Base-by-base conservation (phyloP, 2,329 filamentous ascomycete genomes). In the Aspergillus viridinutans region DNA sequence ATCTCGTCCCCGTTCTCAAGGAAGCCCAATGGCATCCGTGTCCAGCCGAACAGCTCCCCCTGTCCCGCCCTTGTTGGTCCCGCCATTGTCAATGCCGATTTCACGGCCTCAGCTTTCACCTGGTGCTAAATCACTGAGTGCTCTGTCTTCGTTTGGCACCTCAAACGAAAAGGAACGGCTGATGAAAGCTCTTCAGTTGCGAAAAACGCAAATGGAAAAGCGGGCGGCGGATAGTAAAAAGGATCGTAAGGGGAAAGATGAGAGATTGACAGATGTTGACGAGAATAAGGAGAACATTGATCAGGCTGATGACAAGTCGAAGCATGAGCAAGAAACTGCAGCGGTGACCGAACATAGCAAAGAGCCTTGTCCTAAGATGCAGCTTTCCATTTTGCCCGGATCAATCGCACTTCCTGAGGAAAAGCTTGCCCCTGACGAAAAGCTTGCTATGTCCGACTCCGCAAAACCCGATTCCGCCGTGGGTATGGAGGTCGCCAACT, bases 121-220 rank as follows among this genome's bases (percentile, higher is more conserved):
- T 7, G 68, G 72, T 20, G 72, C 72, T 38, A 74, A 74, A 58
- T 76, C 75, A 25, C 74, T 68, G 72, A 83, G 68, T 72, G 77
- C 77, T 64, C 61, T 75, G 61, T 69, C 68, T 67, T 79, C 73
- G 66, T 80, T 72, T 10, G 76, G 78, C n/a, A 88, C 95, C 67
- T 91, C 90, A 1, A 90, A 90, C 0, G 94, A 99, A 73, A 97
- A 95, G 77, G 86, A 90, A 59, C 84, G 94, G 54, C 79, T 99
- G 61, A 92, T 96, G 90, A 97, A 95, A 77, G 94, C 94, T 7
- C 83, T 97, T 76, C 90, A 97, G 73, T 75, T 97, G 64, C 84
- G 93, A 53, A 94, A 95, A 74, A 91, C 89, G 75, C 92, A 91
- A 72, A 86, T 87, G 70, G 72, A 69, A 40, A 74, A 71, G 57